Evolutionary conservation across 2,329 filamentous ascomycete genomes (phyloP).

Genomic region (Sporothrix humicola): DNA sequence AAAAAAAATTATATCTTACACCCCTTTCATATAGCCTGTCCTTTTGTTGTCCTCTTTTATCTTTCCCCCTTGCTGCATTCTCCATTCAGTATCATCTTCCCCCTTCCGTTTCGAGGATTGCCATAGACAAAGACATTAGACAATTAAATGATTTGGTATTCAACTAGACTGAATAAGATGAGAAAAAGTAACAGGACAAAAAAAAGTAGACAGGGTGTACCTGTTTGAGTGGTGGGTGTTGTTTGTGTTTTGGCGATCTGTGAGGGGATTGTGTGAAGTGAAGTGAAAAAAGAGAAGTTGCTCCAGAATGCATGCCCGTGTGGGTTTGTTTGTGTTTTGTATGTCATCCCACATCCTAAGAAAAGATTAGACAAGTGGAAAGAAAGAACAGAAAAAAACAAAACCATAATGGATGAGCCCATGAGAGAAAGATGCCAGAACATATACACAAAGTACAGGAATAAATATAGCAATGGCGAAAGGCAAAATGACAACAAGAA

Average conservation of each 20-base stretch:
- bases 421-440: neutral
- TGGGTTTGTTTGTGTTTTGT: neutral
- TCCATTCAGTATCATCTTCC: too few relatives aligned
- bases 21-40: too few relatives aligned
- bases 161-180: neutral
- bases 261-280: neutral
- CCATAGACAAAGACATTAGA: neutral
- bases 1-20: too few relatives aligned
- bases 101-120: too few relatives aligned
- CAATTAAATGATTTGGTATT: slow-evolving; percentile 10
- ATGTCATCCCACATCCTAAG: neutral
- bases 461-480: too few relatives aligned
- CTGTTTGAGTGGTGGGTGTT: neutral
- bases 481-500: too few relatives aligned
- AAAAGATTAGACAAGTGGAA: neutral
- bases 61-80: too few relatives aligned
- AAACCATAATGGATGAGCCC: too few relatives aligned
- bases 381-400: neutral
- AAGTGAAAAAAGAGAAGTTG: neutral
- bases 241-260: slow-evolving; percentile 12
- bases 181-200: neutral
- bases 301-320: slow-evolving; percentile 14
- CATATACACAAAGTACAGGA: neutral
- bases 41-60: too few relatives aligned
- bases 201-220: slow-evolving; percentile 14